Base-by-base conservation (phyloP, 805 yeast species). In the Teunomyces stri region DNA sequence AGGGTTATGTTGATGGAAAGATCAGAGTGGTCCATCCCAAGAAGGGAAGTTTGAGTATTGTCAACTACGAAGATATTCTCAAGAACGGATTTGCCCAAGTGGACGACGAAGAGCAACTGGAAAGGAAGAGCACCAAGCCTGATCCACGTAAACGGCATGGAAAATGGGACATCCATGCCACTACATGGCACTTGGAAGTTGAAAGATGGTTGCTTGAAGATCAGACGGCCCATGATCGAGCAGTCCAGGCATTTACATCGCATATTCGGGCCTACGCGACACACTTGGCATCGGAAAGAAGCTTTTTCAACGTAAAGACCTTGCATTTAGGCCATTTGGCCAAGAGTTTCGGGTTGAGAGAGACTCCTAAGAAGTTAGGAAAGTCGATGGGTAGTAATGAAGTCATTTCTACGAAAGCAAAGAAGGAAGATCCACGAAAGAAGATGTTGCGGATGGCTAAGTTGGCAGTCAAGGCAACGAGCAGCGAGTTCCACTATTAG, bases 241-340 rank as follows among this genome's bases (percentile, higher is more conserved):
- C 99, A 1, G 79, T 81, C 4, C 80, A 84, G 59, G 98, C 89
- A 3, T 94, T 88, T 61, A 81, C 86, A 12, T 85, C 96, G 50
- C 98, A 92, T 62, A 75, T 94, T 36, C 80, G 98, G 59, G 99
- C 99, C 0, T 94, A 94, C 62, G 89, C 99, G 5, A 94, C 99
- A 0, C 99, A 94, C 71, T 78, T 90, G 48, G 73, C 91, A 0
- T 58, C 82, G 1, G 99, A 94, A 65, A 80, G 91, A 61, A 79
- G 76, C 42, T 81, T 78, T 52, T 94, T 94, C 74, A 90, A 89
- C 60, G 84, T 94, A 28, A 87, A 87, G 56, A 68, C 76, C 29
- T 70, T 95, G 49, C 99, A 94, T 75, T 72, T 95, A 54, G 99
- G 99, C 25, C 99, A 94, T 72, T 72, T 95, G 58, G 97, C 98